Conservation (phyloP, 345 rosid species). For the Eucalyptus tenuipes region DNA sequence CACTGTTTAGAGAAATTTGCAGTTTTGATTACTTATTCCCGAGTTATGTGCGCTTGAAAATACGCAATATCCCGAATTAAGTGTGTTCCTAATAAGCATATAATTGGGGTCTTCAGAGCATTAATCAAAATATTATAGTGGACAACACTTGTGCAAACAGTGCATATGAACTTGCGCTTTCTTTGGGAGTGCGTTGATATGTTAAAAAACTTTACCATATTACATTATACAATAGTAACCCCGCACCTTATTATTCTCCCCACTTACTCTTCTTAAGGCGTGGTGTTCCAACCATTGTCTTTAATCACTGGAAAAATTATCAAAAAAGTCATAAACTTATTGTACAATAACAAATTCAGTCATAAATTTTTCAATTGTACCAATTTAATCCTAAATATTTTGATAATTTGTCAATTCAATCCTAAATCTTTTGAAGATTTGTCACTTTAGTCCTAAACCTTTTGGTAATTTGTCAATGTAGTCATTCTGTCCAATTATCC, state of each 20-base stretch:
- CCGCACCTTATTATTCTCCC: background rate
- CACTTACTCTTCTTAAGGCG: background rate
- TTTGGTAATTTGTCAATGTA: no score
- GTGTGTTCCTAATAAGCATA: background rate
- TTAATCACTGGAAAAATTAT: background rate
- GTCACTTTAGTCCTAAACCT: no score
- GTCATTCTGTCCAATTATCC: no score
- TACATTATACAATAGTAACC: background rate
- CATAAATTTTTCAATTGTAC: fast-evolving
- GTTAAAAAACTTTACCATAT: background rate
- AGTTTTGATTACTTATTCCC: background rate
- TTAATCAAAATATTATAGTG: background rate
- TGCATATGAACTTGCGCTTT: background rate
- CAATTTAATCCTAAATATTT: fast-evolving
- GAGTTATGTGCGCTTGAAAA: background rate
- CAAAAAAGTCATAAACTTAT: no score
- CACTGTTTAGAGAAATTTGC: background rate
- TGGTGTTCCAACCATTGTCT: background rate
- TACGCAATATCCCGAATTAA: background rate
- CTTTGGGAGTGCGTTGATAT: background rate
- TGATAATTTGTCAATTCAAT: no score
- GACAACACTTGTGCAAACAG: background rate
- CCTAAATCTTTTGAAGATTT: no score
- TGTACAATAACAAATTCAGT: no score
- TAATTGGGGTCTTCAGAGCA: background rate